phyloP scores from a whole-genome alignment of 345 rosid species.

The Turnera subulata region DNA sequence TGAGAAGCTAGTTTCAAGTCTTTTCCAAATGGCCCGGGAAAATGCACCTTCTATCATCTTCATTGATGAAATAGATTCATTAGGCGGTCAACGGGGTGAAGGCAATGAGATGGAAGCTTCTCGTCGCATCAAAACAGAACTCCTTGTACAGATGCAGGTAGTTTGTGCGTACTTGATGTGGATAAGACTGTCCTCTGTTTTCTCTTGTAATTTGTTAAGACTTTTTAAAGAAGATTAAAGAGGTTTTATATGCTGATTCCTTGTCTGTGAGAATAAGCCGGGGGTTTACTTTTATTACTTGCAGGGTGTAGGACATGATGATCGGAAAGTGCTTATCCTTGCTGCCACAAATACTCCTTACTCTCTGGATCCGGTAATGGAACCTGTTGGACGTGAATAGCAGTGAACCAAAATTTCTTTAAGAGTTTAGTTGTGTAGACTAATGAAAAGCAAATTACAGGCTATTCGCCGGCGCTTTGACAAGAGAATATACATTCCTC shows the following conservation, averaged over 20 bases:
- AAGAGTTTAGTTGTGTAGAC: slow-evolving; percentile 15
- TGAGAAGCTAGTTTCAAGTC: slow-evolving; percentile 88
- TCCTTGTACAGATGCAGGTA: slow-evolving; percentile 99
- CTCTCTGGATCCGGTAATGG: slow-evolving; percentile 73
- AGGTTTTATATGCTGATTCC: no score
- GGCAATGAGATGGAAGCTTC: slow-evolving; percentile 98
- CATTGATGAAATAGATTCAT: slow-evolving; percentile 89
- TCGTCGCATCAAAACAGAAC: slow-evolving; percentile 93
- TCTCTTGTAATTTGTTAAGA: no score
- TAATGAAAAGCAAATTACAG: slow-evolving; percentile 41
- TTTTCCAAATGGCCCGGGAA: slow-evolving; percentile 93
- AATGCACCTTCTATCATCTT: slow-evolving; percentile 93
- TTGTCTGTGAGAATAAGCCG: background rate
- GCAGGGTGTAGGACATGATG: slow-evolving; percentile 81
- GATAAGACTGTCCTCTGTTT: background rate
- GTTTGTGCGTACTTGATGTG: slow-evolving; percentile 6
- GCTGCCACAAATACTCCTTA: slow-evolving; percentile 92
- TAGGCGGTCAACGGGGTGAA: slow-evolving; percentile 92
- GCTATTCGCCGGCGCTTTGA: slow-evolving; percentile 91
- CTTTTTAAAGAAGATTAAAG: no score
- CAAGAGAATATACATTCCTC: slow-evolving; percentile 82
- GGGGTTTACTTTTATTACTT: background rate
- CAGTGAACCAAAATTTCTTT: background rate
- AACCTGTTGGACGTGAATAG: background rate
- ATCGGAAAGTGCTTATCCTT: slow-evolving; percentile 85